phyloP scores from a whole-genome alignment of 352 stramenopile genomes.

The Phytophthora gonapodyides region DNA sequence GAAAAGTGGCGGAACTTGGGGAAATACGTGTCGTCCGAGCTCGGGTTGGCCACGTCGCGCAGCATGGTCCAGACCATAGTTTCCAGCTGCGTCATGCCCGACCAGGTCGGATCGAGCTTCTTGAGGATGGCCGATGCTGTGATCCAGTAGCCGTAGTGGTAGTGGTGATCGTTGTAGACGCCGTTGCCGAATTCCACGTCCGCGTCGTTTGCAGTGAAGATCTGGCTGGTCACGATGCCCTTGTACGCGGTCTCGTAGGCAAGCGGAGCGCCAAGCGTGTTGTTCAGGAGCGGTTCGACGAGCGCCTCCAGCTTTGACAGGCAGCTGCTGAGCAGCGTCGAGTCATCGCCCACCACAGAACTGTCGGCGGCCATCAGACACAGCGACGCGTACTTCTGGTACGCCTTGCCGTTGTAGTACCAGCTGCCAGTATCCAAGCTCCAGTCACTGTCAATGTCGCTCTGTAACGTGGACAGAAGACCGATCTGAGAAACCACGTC shows the following conservation, averaged over 20 bases:
- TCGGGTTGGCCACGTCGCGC: conserved; percentile 76
- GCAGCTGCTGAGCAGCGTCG: conserved; percentile 53
- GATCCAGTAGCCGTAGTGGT: conserved; percentile 86
- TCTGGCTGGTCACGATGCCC: conserved; percentile 57
- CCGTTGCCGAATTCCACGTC: conserved; percentile 79
- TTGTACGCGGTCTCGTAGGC: conserved; percentile 78
- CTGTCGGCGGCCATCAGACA: conserved; percentile 70
- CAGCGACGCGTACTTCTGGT: conserved; percentile 83
- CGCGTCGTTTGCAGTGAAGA: conserved; percentile 57
- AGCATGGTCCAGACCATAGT: conserved; percentile 69
- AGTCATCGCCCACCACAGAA: conserved; percentile 54
- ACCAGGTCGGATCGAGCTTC: conserved; percentile 68
- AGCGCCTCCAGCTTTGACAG: conserved; percentile 62
- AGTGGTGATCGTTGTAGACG: conserved; percentile 88
- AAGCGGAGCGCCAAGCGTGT: conserved; percentile 58
- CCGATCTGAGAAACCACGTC: conserved; percentile 45
- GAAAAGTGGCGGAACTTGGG: conserved; percentile 80
- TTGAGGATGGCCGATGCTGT: conserved; percentile 67
- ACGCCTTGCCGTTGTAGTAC: conserved; percentile 81
- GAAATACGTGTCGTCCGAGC: conserved; percentile 58
- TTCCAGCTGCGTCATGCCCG: conserved; percentile 59
- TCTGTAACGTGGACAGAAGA: conserved; percentile 45
- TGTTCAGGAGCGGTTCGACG: conserved; percentile 65
- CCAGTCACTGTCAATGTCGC: conserved; percentile 66
- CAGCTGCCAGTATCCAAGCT: conserved; percentile 53